Evolutionary conservation across 495 filamentous ascomycete species (phyloP), one percentile per base, ranked within the genome.

Genomic region (Aspergillus cristatus): DNA sequence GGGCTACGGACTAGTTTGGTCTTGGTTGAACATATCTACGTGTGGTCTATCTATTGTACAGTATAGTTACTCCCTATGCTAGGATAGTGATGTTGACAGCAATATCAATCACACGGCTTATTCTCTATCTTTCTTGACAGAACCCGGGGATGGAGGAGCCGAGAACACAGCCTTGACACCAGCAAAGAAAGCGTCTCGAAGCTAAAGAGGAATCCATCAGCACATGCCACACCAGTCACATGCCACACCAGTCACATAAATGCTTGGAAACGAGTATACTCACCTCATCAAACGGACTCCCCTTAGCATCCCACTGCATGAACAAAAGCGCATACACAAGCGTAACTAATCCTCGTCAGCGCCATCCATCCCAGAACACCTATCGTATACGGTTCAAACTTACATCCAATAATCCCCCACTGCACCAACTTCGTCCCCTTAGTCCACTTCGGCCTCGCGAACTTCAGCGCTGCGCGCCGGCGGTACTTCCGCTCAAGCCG

Each of bases 251-350:
- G n/a, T n/a, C n/a, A n/a, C n/a, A n/a, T n/a, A n/a, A n/a, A n/a
- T n/a, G n/a, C n/a, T n/a, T n/a, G n/a, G n/a, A n/a, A n/a, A n/a
- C n/a, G n/a, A n/a, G n/a, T 14, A 35, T 10, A 55, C 58, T 48
- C 34, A 69, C 62, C 36, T 62, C 72, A 38, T 77, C 65, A 54
- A 86, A 82, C 1, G 80, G 79, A 31, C 72, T 69, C 16, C 68
- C 65, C 38, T 72, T 68, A 12, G 68, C 62, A 41, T 72, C 71
- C 79, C 78, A 87, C 38, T 94, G 80, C 74, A 87, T 76, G 47
- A 84, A 88, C 7, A 94, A 66, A 17, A 88, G 66, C 4, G 75
- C 66, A 53, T 89, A 94, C n/a, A 76, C 54, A 10, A 81, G 18
- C 7, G 90, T 72, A 53, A 71, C 83, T 88, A 53, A 18, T 26